Percentiles rank a stretch among this genome's conserved stretches.
phyloP scores from a whole-genome alignment of 305 asterid genomes.

The Solanum hybrid region DNA sequence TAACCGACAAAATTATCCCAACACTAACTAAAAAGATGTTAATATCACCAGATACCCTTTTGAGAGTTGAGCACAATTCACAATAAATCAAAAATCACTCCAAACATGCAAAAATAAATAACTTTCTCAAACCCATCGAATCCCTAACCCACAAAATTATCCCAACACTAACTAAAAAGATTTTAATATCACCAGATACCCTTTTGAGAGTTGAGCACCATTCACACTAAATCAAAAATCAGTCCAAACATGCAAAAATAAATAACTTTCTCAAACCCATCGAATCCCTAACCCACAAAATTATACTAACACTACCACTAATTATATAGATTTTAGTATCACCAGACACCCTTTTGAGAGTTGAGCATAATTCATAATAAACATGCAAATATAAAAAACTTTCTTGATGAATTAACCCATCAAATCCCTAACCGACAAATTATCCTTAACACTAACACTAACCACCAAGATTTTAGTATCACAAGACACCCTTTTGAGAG shows the following conservation, averaged over 20 bases:
- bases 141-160: neutral
- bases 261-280: neutral
- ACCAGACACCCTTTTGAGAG: constrained; percentile 5
- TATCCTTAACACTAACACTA: neutral
- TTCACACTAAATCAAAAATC: neutral
- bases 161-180: neutral
- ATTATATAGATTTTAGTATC: constrained; percentile 1
- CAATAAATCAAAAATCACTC: neutral
- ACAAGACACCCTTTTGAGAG: constrained; percentile 3
- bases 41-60: neutral
- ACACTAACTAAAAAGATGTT: neutral
- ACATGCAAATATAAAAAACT: neutral
- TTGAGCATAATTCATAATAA: neutral
- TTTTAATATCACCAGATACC: neutral
- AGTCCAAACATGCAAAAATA: neutral
- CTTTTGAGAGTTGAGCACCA: neutral
- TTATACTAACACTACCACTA: neutral
- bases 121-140: neutral
- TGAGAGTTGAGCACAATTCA: neutral
- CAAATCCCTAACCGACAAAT: neutral
- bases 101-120: neutral
- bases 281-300: neutral
- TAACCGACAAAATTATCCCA: neutral
- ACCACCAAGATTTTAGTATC: constrained; percentile 1
- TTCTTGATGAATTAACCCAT: constrained; percentile 4